Evolutionary conservation across 805 yeast genomes (phyloP).

Genomic region (Saturnispora sanitii): DNA sequence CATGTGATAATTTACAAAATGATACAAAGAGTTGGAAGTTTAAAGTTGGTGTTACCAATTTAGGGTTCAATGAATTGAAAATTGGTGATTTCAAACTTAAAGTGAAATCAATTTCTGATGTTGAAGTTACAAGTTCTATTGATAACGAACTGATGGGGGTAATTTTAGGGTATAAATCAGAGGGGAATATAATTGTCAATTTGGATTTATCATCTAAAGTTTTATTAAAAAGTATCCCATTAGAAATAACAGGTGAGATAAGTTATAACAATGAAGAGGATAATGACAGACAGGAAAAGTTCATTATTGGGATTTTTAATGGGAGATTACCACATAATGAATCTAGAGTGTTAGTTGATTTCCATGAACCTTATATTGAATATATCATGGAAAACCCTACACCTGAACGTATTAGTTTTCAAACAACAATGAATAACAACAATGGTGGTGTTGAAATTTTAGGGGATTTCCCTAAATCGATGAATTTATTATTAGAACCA

Average conservation of each 20-base stretch:
- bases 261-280: constrained; percentile 13
- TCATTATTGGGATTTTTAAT: constrained; percentile 35
- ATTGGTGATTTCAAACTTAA: constrained; percentile 2
- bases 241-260: constrained; percentile 16
- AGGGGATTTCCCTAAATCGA: constrained; percentile 22
- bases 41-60: constrained; percentile 12
- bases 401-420: constrained; percentile 52
- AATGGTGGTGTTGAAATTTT: constrained; percentile 16
- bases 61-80: constrained; percentile 24
- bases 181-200: background rate
- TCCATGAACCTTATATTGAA: constrained; percentile 21
- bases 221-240: constrained; percentile 9
- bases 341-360: constrained; percentile 51
- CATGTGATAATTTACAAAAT: constrained; percentile 2
- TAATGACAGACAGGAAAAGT: constrained; percentile 15
- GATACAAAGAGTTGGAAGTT: constrained; percentile 17
- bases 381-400: constrained; percentile 71
- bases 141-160: background rate
- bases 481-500: constrained; percentile 49
- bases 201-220: background rate
- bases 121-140: background rate
- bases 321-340: constrained; percentile 54
- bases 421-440: constrained; percentile 19
- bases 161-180: background rate
- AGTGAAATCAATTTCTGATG: constrained; percentile 8